phyloP scores from a whole-genome alignment of 176 grass and related monocot genomes.

The Stipa capillata region DNA sequence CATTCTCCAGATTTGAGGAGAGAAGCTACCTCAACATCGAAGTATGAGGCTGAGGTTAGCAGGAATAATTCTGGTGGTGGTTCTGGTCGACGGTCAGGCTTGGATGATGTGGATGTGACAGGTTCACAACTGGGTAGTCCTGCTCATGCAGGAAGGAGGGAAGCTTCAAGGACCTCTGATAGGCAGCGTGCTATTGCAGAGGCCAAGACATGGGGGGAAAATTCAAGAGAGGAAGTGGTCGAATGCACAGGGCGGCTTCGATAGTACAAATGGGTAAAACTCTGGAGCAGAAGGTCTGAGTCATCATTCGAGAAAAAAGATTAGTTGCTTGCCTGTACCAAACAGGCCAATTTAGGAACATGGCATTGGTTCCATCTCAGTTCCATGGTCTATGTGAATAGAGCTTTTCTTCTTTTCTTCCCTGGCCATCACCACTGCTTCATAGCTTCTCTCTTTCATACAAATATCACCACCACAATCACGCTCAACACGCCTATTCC shows the following conservation, averaged over 20 bases:
- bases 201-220: slow-evolving; percentile 66
- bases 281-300: slow-evolving; percentile 22
- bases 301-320: slow-evolving; percentile 16
- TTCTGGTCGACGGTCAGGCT: slow-evolving; percentile 54
- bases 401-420: slow-evolving; percentile 7
- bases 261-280: slow-evolving; percentile 43
- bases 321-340: slow-evolving; percentile 8
- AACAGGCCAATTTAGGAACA: slow-evolving; percentile 13
- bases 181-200: slow-evolving; percentile 70
- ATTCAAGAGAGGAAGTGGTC: slow-evolving; percentile 50
- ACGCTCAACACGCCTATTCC: slow-evolving; percentile 1
- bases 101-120: slow-evolving; percentile 46
- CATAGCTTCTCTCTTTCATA: not conserved
- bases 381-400: slow-evolving; percentile 43
- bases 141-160: slow-evolving; percentile 41
- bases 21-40: slow-evolving; percentile 23
- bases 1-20: slow-evolving; percentile 64
- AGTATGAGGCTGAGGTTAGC: slow-evolving; percentile 31
- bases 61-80: slow-evolving; percentile 48
- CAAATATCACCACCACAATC: slow-evolving; percentile 14
- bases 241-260: slow-evolving; percentile 21
- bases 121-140: slow-evolving; percentile 52
- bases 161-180: slow-evolving; percentile 33
- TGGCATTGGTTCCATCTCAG: slow-evolving; percentile 11
- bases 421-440: slow-evolving; percentile 28